A percentile compares a stretch with the other conserved stretches of the same genome.
Evolutionary conservation across 352 stramenopile genomes (phyloP).

Genomic region (Pythium phragmitis): DNA sequence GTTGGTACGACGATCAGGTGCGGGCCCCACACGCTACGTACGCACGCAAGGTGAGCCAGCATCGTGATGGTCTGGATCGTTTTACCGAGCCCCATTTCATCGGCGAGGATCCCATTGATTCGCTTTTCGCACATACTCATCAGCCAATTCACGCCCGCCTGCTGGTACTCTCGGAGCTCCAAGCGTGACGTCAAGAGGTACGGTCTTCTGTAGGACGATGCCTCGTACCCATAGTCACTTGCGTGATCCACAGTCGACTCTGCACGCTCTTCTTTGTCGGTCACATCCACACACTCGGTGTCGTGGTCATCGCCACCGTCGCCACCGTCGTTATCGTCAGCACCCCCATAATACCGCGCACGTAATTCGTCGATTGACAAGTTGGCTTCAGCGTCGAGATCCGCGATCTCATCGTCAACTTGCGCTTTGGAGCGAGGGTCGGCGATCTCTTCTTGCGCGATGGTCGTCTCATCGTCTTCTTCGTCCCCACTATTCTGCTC

Average conservation of each 20-base stretch:
- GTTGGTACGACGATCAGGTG: slow-evolving; percentile 99
- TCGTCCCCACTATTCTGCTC: slow-evolving; percentile 18
- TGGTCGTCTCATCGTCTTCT: slow-evolving; percentile 70
- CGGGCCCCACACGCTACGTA: slow-evolving; percentile 94
- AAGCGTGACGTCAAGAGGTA: slow-evolving; percentile 71
- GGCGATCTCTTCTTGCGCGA: slow-evolving; percentile 68
- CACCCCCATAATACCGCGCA: slow-evolving; percentile 50
- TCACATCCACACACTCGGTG: slow-evolving; percentile 7
- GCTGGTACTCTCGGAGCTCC: slow-evolving; percentile 74
- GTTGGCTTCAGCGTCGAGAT: slow-evolving; percentile 81
- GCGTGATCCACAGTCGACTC: slow-evolving; percentile 4
- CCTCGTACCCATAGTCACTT: not conserved
- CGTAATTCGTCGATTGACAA: slow-evolving; percentile 88
- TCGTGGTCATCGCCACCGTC: not conserved
- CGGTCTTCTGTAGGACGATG: slow-evolving; percentile 44
- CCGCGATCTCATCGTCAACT: slow-evolving; percentile 63
- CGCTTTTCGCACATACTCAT: slow-evolving; percentile 95
- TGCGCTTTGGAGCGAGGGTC: slow-evolving; percentile 30
- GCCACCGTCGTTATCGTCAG: slow-evolving; percentile 10
- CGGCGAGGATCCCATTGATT: slow-evolving; percentile 98
- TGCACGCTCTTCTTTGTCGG: slow-evolving; percentile 19
- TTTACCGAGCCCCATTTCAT: slow-evolving; percentile 97
- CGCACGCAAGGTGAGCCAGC: slow-evolving; percentile 93
- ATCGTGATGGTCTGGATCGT: slow-evolving; percentile 99
- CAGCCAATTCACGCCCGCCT: slow-evolving; percentile 96